These are phyloP conservation scores for Arthrobotrys iridis DNA, from an alignment of 2,329 filamentous ascomycete genomes.

Conservation along the genomic window DNA sequence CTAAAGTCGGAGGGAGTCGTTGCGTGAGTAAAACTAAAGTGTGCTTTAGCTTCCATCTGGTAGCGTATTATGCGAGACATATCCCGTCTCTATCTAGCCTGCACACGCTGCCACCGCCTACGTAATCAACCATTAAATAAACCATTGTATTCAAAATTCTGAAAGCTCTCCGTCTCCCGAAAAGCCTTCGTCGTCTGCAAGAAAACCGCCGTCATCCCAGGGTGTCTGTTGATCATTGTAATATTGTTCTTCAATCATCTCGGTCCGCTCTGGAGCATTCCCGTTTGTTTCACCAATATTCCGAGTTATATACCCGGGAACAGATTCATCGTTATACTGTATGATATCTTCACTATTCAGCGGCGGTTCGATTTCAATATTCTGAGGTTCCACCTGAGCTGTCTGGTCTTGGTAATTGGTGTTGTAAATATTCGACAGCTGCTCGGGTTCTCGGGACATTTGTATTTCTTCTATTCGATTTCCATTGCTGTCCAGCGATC, in stretches of 20 bases:
- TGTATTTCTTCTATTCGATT: background rate
- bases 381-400: background rate
- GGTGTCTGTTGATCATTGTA: background rate
- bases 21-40: conserved; percentile 60
- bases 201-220: background rate
- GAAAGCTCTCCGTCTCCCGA: background rate
- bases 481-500: background rate
- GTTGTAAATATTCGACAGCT: background rate
- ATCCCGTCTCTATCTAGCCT: no score
- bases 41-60: no score
- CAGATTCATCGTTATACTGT: background rate
- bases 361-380: background rate
- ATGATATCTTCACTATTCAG: background rate
- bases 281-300: no score
- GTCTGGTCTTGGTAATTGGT: no score
- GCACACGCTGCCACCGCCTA: background rate
- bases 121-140: background rate
- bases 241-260: background rate
- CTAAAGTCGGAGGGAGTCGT: conserved; percentile 76
- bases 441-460: background rate
- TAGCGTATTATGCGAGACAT: no score
- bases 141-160: background rate
- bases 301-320: no score
- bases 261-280: background rate
- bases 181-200: background rate